These are phyloP conservation scores for Neurospora sublineolata DNA, from an alignment of 495 filamentous ascomycete species.

Conservation along the genomic window DNA sequence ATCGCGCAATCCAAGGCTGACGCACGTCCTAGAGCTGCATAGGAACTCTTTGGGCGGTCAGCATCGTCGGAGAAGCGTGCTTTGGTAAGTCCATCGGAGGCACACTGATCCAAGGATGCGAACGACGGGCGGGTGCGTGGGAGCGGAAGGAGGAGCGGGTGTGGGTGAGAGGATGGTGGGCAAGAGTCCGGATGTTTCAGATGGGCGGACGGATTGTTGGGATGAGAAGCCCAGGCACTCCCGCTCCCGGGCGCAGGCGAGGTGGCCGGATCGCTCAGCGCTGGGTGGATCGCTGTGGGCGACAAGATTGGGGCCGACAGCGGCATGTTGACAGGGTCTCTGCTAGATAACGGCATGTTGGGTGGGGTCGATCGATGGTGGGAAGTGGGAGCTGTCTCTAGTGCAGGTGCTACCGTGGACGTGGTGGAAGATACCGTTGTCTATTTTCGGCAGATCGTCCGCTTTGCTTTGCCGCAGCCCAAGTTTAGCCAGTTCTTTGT, in stretches of 20 bases:
- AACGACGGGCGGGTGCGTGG: constrained; percentile 2
- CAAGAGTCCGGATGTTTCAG: neutral
- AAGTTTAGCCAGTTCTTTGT: neutral
- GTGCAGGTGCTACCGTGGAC: constrained; percentile 15
- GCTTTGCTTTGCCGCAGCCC: neutral
- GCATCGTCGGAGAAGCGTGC: constrained; percentile 7
- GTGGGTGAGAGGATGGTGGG: neutral
- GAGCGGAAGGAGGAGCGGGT: constrained; percentile 12
- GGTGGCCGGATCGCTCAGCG: constrained; percentile 14
- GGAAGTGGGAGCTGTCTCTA: constrained; percentile 13
- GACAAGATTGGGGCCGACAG: constrained; percentile 26
- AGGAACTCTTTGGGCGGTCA: constrained; percentile 13
- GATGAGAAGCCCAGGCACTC: neutral
- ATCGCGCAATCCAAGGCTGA: constrained; percentile 1
- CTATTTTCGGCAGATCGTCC: neutral
- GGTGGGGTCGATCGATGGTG: constrained; percentile 10
- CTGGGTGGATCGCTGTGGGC: constrained; percentile 30
- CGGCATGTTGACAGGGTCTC: constrained; percentile 15
- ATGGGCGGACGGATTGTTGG: neutral
- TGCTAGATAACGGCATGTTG: constrained; percentile 4
- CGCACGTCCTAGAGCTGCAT: constrained; percentile 7
- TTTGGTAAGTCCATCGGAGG: constrained; percentile 15
- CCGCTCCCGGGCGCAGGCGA: neutral
- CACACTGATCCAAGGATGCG: constrained; percentile 1
- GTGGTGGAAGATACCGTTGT: constrained; percentile 8